These are phyloP conservation scores for Diospyros kaki DNA, from an alignment of 148 eudicot species.

Conservation along the genomic window DNA sequence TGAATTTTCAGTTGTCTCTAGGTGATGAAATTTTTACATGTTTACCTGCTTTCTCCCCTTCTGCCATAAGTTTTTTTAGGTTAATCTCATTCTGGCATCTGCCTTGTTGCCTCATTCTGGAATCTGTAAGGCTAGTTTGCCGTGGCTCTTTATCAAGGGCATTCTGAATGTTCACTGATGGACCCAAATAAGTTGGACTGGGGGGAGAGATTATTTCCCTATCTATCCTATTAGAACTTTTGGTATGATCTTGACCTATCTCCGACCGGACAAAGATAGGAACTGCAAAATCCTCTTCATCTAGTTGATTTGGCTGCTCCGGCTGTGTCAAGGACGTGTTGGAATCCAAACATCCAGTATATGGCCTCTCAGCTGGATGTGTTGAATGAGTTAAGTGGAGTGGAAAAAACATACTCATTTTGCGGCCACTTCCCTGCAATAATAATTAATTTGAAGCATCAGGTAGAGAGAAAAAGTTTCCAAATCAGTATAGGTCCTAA, in stretches of 20 bases:
- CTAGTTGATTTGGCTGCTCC: slow-evolving; percentile 38
- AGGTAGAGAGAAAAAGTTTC: not conserved
- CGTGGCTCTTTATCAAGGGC: slow-evolving; percentile 27
- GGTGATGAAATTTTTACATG: slow-evolving; percentile 19
- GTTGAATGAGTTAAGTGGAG: slow-evolving; percentile 28
- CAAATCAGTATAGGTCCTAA: not conserved
- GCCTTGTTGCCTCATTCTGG: slow-evolving; percentile 27
- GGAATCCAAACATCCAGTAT: slow-evolving; percentile 29
- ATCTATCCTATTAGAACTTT: slow-evolving; percentile 14
- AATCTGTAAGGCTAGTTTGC: slow-evolving; percentile 10
- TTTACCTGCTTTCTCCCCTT: slow-evolving; percentile 17
- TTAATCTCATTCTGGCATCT: slow-evolving; percentile 23
- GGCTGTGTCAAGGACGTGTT: slow-evolving; percentile 24
- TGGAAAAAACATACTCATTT: slow-evolving; percentile 40
- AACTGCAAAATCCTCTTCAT: slow-evolving; percentile 76
- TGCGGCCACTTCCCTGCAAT: slow-evolving; percentile 46
- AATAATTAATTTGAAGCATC: not conserved
- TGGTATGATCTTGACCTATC: slow-evolving; percentile 22
- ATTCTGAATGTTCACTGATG: slow-evolving; percentile 19
- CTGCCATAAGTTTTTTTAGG: slow-evolving; percentile 22
- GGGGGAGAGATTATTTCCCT: slow-evolving; percentile 25
- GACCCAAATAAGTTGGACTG: slow-evolving; percentile 15
- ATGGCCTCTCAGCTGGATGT: slow-evolving; percentile 35
- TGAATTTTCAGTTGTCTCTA: slow-evolving; percentile 23
- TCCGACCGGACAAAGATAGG: slow-evolving; percentile 62